These are phyloP conservation scores for Zygnema cylindricum DNA, from an alignment of 139 green algal genomes.

Conservation along the genomic window DNA sequence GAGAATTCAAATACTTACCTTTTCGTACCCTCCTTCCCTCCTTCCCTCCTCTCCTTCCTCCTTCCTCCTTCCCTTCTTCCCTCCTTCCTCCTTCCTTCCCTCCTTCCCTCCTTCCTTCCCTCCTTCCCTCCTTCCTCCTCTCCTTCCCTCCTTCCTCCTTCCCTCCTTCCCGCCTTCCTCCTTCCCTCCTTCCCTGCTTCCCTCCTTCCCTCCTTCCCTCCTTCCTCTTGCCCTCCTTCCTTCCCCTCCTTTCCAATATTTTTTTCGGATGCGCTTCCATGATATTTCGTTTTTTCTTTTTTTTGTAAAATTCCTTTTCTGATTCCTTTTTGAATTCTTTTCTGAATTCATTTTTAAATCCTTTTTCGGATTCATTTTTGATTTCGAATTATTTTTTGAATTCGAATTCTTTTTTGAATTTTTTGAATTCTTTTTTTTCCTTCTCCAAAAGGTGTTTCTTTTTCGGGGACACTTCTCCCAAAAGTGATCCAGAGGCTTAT, in stretches of 20 bases:
- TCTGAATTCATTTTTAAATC: too few relatives aligned
- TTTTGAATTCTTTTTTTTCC: not conserved
- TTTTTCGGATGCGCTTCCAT: not conserved
- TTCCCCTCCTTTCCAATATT: not conserved
- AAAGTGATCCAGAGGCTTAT: slow-evolving; percentile 28
- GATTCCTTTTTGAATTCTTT: too few relatives aligned
- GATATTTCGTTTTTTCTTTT: too few relatives aligned
- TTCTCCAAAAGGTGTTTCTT: slow-evolving; percentile 17
- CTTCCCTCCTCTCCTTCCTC: not conserved
- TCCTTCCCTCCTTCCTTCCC: not conserved
- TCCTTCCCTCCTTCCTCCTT: not conserved
- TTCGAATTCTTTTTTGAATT: not conserved
- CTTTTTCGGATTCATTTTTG: not conserved
- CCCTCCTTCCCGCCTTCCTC: not conserved
- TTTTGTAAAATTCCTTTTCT: too few relatives aligned
- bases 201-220: not conserved
- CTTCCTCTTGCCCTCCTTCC: not conserved
- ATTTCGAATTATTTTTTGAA: not conserved
- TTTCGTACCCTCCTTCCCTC: slow-evolving; percentile 1
- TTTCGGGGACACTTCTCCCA: slow-evolving; percentile 33
- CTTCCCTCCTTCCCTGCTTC: not conserved
- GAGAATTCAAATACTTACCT: slow-evolving; percentile 11
- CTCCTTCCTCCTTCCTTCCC: not conserved
- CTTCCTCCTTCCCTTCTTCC: not conserved
- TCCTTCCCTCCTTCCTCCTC: not conserved